These are phyloP conservation scores for Scheffersomyces lignosus DNA, from an alignment of 805 yeast genomes.

Conservation along the genomic window DNA sequence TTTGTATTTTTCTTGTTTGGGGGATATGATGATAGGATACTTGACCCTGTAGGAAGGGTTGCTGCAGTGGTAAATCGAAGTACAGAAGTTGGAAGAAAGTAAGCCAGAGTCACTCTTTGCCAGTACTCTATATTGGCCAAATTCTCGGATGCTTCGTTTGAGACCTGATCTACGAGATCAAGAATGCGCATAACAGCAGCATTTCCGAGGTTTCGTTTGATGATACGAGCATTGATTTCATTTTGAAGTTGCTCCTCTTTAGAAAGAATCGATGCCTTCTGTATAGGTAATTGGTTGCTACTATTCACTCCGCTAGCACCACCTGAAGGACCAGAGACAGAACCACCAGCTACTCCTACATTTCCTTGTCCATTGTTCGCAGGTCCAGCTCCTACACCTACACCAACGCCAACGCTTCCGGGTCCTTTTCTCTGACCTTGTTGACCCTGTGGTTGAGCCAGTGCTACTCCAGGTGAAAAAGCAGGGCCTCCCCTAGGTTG, in stretches of 20 bases:
- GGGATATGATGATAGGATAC: neutral
- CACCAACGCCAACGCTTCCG: too few species aligned
- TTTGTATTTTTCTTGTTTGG: conserved; percentile 1
- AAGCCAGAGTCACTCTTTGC: conserved; percentile 33
- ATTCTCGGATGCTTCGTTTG: conserved; percentile 31
- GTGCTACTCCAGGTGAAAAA: neutral
- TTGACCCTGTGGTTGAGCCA: neutral
- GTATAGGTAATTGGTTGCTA: neutral
- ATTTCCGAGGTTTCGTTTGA: conserved; percentile 42
- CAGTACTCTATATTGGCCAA: conserved; percentile 35
- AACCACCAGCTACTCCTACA: neutral
- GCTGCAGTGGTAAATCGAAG: conserved; percentile 29
- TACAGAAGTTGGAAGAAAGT: conserved; percentile 31
- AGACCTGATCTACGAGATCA: conserved; percentile 39
- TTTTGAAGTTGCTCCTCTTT: conserved; percentile 17
- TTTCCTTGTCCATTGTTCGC: too few species aligned
- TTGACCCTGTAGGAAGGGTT: conserved; percentile 2
- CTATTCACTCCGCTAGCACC: too few species aligned
- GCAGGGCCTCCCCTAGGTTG: conserved; percentile 12
- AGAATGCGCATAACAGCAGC: conserved; percentile 41
- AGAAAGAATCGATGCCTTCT: neutral
- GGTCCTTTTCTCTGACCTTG: neutral
- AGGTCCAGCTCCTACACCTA: too few species aligned
- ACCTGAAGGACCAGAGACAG: neutral
- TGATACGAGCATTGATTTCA: conserved; percentile 33